Conservation (phyloP, 106 monocot genomes). For the Platanthera guangdongensis region DNA sequence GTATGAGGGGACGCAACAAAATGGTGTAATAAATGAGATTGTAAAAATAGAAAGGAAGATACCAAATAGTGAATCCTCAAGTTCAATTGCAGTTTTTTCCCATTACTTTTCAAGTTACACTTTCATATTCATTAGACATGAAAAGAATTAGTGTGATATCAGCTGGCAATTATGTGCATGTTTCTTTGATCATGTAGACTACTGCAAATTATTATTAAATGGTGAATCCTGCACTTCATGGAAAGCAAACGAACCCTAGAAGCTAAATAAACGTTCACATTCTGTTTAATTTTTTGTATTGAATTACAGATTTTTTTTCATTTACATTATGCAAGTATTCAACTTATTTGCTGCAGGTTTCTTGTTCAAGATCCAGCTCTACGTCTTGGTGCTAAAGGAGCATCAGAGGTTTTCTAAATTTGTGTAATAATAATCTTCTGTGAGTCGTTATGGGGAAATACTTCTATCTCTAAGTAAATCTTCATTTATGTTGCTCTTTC, state of each 20-base stretch:
- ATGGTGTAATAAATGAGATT: too few relatives aligned
- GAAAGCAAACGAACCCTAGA: not conserved
- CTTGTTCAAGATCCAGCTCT: constrained; percentile 39
- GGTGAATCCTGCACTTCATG: not conserved
- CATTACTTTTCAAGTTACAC: not conserved
- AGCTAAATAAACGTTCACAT: not conserved
- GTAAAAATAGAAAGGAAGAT: too few relatives aligned
- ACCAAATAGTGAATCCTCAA: too few relatives aligned
- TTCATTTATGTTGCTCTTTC: constrained; percentile 12
- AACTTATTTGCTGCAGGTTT: constrained; percentile 29
- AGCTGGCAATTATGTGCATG: not conserved
- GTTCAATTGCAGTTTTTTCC: not conserved
- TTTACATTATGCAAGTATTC: not conserved
- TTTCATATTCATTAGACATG: not conserved
- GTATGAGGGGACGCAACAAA: too few relatives aligned
- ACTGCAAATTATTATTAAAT: not conserved
- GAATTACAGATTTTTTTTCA: not conserved
- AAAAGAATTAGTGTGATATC: not conserved
- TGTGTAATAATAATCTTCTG: not conserved
- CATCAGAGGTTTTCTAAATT: constrained; percentile 39
- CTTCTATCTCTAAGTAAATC: not conserved
- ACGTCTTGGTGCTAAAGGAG: constrained; percentile 51
- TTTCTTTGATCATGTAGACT: not conserved
- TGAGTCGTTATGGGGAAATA: not conserved
- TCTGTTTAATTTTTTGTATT: not conserved